Evolutionary conservation across 352 stramenopile species (phyloP), one percentile per base, ranked within the genome.

Genomic region (Phytophthora tentaculata): DNA sequence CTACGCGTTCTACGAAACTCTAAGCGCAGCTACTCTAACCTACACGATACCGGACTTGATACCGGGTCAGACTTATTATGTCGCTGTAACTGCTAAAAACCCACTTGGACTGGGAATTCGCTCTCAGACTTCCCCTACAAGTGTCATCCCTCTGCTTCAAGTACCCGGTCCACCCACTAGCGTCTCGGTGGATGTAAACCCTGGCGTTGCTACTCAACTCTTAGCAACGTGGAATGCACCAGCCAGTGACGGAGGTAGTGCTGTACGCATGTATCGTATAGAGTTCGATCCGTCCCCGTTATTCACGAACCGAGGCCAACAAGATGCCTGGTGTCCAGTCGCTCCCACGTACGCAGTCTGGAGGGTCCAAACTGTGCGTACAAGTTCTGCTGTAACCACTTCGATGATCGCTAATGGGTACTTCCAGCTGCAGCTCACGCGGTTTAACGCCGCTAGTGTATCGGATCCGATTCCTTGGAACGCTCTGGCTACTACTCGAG

Each of bases 401-500:
- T 59, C 53, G 0, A 52, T 70, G 1, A 90, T 92, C 17, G 67
- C 56, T 13, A 80, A 68, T 23, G 86, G 86, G 0, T 92, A 66
- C 58, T 94, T 94, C 44, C 70, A 67, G 0, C 43, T 94, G 9
- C 50, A 79, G 22, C 68, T 94, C 10, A 89, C 92, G 10, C 54
- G 77, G 22, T 64, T 94, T 4, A 87, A 86, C 39, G 41, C 54
- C 4, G 49, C 83, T 22, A 51, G 78, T 17, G 69, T 64, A 17
- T 88, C 84, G 2, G 73, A 97, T 39, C 82, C 90, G 14, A 98
- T 99, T 63, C 89, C 94, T 20, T 98, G 95, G 80, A 84, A 99
- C 73, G 94, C 96, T 3, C 90, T 96, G 24, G 91, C 93, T 1
- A 86, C 89, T 16, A 72, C 91, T 3, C 78, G 64, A 6, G 88